Percentiles rank a stretch among this genome's conserved stretches.
These are phyloP conservation scores for Colletotrichum lindemuthianum DNA, from an alignment of 2,329 filamentous ascomycete species.

Conservation along the genomic window DNA sequence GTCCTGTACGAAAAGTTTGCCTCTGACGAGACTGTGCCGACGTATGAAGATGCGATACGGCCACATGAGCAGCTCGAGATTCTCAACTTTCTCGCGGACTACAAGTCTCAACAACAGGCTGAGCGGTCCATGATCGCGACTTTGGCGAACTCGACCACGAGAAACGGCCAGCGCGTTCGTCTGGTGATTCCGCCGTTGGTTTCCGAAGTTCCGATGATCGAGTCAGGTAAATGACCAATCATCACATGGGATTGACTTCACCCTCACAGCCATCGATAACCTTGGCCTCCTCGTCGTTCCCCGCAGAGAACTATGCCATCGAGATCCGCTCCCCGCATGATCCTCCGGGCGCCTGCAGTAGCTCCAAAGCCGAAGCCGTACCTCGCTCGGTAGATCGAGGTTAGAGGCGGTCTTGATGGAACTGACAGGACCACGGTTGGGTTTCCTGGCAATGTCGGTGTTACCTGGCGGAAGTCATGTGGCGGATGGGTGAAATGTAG, in stretches of 20 bases:
- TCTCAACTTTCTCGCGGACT: not conserved
- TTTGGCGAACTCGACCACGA: no score
- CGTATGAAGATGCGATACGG: not conserved
- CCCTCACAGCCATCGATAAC: no score
- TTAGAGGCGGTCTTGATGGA: conserved; percentile 14
- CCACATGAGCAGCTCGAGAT: not conserved
- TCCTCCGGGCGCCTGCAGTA: conserved; percentile 6
- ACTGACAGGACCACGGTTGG: no score
- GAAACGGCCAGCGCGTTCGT: no score
- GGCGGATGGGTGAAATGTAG: no score
- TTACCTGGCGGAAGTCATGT: no score
- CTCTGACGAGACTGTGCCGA: not conserved
- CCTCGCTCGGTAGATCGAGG: conserved; percentile 22
- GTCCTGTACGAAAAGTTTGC: not conserved
- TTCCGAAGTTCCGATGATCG: not conserved
- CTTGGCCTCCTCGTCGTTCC: not conserved
- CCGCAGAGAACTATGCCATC: conserved; percentile 6
- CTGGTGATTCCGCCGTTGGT: not conserved
- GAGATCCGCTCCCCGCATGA: conserved; percentile 26
- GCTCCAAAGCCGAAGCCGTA: not conserved
- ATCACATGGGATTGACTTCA: not conserved
- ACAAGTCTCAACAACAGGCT: not conserved
- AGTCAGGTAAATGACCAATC: not conserved
- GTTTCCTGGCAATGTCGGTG: no score
- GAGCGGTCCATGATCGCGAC: not conserved